Conservation (phyloP, 2,329 filamentous ascomycete species). For the Aspergillus proliferans region DNA sequence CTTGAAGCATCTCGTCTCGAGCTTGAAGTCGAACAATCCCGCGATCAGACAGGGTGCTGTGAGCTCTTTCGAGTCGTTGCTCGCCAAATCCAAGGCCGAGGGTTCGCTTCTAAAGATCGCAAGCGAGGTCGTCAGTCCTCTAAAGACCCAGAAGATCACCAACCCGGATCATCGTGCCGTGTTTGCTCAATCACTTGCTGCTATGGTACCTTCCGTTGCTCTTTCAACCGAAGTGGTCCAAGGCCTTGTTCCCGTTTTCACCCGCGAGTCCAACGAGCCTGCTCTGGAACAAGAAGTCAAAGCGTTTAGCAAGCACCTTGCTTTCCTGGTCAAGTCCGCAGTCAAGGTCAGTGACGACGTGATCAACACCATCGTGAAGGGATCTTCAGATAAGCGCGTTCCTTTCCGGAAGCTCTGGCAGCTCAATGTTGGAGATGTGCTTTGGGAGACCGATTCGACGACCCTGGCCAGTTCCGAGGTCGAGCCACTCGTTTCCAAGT, state of each 20-base stretch:
- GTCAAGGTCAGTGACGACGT: slow-evolving; percentile 59
- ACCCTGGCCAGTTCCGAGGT: slow-evolving; percentile 44
- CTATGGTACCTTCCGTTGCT: slow-evolving; percentile 54
- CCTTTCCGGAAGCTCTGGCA: slow-evolving; percentile 75
- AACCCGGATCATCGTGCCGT: slow-evolving; percentile 77
- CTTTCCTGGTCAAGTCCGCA: slow-evolving; percentile 56
- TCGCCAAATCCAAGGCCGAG: slow-evolving; percentile 55
- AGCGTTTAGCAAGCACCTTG: slow-evolving; percentile 61
- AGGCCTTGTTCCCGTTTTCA: slow-evolving; percentile 61
- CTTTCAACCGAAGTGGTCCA: slow-evolving; percentile 62
- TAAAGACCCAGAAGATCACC: slow-evolving; percentile 78
- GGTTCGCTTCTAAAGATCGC: slow-evolving; percentile 59
- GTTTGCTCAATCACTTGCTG: slow-evolving; percentile 72
- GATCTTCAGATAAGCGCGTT: slow-evolving; percentile 76
- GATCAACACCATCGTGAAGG: slow-evolving; percentile 69
- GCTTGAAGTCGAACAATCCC: slow-evolving; percentile 82
- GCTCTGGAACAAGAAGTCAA: slow-evolving; percentile 71
- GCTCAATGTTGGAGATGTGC: slow-evolving; percentile 63
- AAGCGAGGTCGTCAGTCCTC: slow-evolving; percentile 69
- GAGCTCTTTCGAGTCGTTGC: slow-evolving; percentile 65
- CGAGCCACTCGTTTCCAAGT: slow-evolving; percentile 44
- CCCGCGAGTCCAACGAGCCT: slow-evolving; percentile 83
- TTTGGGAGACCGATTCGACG: slow-evolving; percentile 53
- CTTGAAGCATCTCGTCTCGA: slow-evolving; percentile 80
- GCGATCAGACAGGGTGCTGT: slow-evolving; percentile 69